These are phyloP conservation scores for Penicillium sp. DNA, from an alignment of 2,329 filamentous ascomycete genomes.

Conservation along the genomic window DNA sequence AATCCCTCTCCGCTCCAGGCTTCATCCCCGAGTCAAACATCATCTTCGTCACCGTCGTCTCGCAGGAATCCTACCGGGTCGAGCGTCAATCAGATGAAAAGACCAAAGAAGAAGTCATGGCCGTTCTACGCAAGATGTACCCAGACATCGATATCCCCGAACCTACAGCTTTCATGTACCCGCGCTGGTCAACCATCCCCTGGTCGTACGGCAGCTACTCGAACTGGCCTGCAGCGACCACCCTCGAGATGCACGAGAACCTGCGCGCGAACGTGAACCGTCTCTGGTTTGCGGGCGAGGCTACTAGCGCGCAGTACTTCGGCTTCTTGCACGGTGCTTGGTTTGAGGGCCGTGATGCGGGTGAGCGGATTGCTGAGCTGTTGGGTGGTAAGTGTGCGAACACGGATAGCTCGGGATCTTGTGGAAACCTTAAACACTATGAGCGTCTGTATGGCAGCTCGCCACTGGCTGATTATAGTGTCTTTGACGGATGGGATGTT, in stretches of 20 bases:
- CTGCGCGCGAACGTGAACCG: slow-evolving; percentile 67
- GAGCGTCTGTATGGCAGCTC: slow-evolving; percentile 23
- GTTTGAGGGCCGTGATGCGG: slow-evolving; percentile 61
- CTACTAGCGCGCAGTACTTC: slow-evolving; percentile 66
- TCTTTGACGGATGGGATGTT: slow-evolving; percentile 29
- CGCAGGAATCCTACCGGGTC: slow-evolving; percentile 61
- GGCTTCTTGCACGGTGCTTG: slow-evolving; percentile 69
- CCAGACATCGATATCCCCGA: slow-evolving; percentile 63
- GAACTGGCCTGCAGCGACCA: slow-evolving; percentile 70
- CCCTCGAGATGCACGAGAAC: slow-evolving; percentile 70
- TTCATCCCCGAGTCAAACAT: slow-evolving; percentile 69
- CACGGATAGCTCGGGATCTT: slow-evolving; percentile 17
- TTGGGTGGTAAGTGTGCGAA: slow-evolving; percentile 20
- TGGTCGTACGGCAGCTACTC: slow-evolving; percentile 68
- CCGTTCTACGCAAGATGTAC: slow-evolving; percentile 67
- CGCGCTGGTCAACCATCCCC: slow-evolving; percentile 60
- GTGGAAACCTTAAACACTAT: slow-evolving; percentile 25
- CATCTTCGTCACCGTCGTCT: slow-evolving; percentile 68
- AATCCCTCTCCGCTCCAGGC: slow-evolving; percentile 64
- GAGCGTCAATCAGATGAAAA: slow-evolving; percentile 66
- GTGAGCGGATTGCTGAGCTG: slow-evolving; percentile 37
- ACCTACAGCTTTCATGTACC: slow-evolving; percentile 66
- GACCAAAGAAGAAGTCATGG: slow-evolving; percentile 63
- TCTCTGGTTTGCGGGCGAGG: slow-evolving; percentile 70
- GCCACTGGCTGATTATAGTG: slow-evolving; percentile 31